Evolutionary conservation across 2,329 filamentous ascomycete species (phyloP), one percentile per base, ranked within the genome.

Genomic region (Eurotiales sp.): DNA sequence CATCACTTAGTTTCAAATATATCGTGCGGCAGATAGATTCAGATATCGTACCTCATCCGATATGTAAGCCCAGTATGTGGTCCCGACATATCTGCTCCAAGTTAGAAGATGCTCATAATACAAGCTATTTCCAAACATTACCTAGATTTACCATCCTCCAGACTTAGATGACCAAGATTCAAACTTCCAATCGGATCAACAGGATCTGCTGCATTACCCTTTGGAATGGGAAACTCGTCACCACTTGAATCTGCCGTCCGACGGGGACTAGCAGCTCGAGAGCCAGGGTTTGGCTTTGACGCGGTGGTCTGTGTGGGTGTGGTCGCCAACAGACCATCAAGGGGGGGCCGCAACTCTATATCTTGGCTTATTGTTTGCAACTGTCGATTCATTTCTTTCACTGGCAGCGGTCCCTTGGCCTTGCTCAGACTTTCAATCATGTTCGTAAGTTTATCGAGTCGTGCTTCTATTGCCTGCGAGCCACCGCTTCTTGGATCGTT

Each of bases 21-120:
- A n/a, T n/a, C n/a, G n/a, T n/a, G n/a, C n/a, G n/a, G n/a, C n/a
- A n/a, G n/a, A n/a, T n/a, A 21, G 21, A 19, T 37, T 21, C 36
- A 22, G 11, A 49, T 49, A 36, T 43, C 47, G n/a, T 66, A 72
- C 70, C 63, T 74, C 71, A 29, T 71, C 65, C 8, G 70, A 71
- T 27, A 74, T 72, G 58, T 73, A 74, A 22, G 71, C 71, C 70
- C 70, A 74, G 53, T 72, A 74, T 10, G 71, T 74, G 5, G 70
- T 73, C 19, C 71, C 71, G 19, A 74, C 71, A 54, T 74, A 74
- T 64, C 71, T 72, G n/a, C n/a, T 14, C 15, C 39, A 39, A 22
- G 55, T 55, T 53, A 37, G 34, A 37, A 15, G 21, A 4, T 3
- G 17, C 2, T 37, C 15, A 6, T 19, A 36, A 37, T 3, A 19